Conservation (phyloP, 2,329 filamentous ascomycete genomes). For the Paraphoma sp. region DNA sequence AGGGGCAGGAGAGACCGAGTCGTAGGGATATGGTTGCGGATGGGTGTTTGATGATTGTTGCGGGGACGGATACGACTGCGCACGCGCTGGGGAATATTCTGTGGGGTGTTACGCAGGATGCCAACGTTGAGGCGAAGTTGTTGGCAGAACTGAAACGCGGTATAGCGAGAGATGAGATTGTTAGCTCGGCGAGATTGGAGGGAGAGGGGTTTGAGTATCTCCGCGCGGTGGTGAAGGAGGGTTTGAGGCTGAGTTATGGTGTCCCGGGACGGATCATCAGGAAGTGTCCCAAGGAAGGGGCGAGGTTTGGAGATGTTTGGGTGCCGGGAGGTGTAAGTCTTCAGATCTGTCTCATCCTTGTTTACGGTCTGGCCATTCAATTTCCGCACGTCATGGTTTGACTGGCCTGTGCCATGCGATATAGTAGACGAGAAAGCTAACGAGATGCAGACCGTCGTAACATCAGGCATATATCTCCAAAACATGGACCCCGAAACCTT, state of each 20-base stretch:
- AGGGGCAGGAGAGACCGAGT: conserved; percentile 11
- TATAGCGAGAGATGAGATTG: conserved; percentile 5
- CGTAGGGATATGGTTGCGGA: conserved; percentile 21
- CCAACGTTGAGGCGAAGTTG: conserved; percentile 6
- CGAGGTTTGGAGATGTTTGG: conserved; percentile 7
- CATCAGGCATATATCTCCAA: conserved; percentile 15
- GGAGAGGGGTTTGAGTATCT: conserved; percentile 15
- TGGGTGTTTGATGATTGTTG: conserved; percentile 21
- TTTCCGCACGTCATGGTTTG: no score
- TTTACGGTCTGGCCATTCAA: no score
- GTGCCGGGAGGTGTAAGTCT: conserved; percentile 16
- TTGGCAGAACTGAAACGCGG: background rate
- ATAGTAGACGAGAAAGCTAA: background rate
- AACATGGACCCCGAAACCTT: conserved; percentile 16
- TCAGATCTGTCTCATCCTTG: no score
- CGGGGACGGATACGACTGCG: conserved; percentile 21
- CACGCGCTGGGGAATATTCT: conserved; percentile 13
- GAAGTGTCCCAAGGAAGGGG: conserved; percentile 10
- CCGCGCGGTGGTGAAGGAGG: conserved; percentile 19
- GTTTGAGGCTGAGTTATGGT: conserved; percentile 14
- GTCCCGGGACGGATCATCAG: conserved; percentile 15
- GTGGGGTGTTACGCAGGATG: conserved; percentile 17
- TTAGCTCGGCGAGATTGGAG: conserved; percentile 9
- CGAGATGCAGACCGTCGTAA: conserved; percentile 3
- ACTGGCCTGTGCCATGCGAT: no score